Evolutionary conservation across 352 stramenopile genomes (phyloP), one percentile per base, ranked within the genome.

Genomic region (Pythium guiyangense): DNA sequence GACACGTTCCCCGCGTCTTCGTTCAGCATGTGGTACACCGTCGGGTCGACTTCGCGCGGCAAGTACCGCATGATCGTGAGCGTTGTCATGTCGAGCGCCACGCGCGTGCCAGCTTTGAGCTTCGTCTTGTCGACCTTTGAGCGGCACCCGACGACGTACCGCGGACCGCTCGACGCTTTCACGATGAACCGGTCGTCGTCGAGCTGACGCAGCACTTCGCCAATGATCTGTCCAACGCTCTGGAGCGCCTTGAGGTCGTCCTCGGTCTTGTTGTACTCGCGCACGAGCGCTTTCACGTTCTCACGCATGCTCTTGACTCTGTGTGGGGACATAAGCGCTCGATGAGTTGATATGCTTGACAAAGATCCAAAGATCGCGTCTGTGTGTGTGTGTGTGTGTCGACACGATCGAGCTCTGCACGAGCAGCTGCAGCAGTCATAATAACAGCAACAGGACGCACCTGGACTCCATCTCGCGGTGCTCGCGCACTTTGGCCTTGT

Each of bases 11-110:
- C 96, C 15, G 97, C 94, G 57, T 99, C 97, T 56, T 97, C 95
- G 56, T 98, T 96, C 67, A 99, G 92, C 98, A 99, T 99, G 78
- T 99, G 96, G 78, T 99, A 99, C 34, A 99, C 98, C 3, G 96
- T 99, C 22, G 97, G 97, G 73, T 99, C 97, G 55, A 99, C 97
- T 65, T 99, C 96, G 52, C 97, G 86, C 20, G 97, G 97, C 56
- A 99, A 78, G 57, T 96, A 88, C 54, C 97, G 90, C 97, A 99
- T 99, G 76, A 99, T 99, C 37, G 97, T 99, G 53, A 99, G 83
- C 53, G 97, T 99, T 18, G 97, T 99, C 96, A 99, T 99, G 74
- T 99, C 97, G 46, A 99, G 78, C 29, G 96, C 96, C 37, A 99
- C 97, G 45, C 97, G 83, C 22, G 96, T 99, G 51, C 97, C 97